A percentile compares a stretch with the other conserved stretches of the same genome.
Conservation (phyloP, 75 land plant species). For the Picea sitchensis region DNA sequence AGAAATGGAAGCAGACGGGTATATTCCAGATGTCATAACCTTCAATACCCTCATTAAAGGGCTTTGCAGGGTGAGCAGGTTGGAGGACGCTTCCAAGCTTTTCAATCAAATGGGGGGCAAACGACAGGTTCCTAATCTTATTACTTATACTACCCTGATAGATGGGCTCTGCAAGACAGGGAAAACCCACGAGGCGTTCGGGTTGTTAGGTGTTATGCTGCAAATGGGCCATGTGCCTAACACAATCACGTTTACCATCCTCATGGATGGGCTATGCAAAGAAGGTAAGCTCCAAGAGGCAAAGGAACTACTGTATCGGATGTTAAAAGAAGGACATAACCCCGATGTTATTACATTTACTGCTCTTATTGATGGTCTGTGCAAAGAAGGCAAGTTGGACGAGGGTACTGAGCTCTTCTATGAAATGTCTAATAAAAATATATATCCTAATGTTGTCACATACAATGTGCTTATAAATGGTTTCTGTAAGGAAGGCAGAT, state of each 20-base stretch:
- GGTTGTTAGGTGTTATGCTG: conserved; percentile 39
- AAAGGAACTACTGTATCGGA: conserved; percentile 18
- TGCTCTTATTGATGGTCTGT: conserved; percentile 67
- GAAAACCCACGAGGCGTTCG: conserved; percentile 31
- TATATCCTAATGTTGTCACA: conserved; percentile 29
- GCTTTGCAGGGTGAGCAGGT: neutral
- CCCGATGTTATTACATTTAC: conserved; percentile 78
- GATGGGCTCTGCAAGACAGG: conserved; percentile 52
- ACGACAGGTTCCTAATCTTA: conserved; percentile 47
- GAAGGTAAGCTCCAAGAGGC: conserved; percentile 34
- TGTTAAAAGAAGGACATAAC: conserved; percentile 35
- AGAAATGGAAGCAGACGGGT: too few species aligned
- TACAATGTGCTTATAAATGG: conserved; percentile 41
- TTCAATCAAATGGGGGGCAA: conserved; percentile 32
- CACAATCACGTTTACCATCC: conserved; percentile 43
- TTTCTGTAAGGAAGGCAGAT: conserved; percentile 44
- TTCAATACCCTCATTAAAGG: too few species aligned
- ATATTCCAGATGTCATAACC: too few species aligned
- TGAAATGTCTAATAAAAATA: conserved; percentile 36
- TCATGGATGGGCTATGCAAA: conserved; percentile 49
- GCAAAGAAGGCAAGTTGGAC: conserved; percentile 48
- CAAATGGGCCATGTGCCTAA: conserved; percentile 27
- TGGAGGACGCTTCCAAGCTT: conserved; percentile 41
- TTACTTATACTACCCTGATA: conserved; percentile 51
- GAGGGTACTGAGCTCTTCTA: conserved; percentile 47